Base-by-base conservation (phyloP, 371 early-diverging fungal genomes). In the Actinomucor elegans region DNA sequence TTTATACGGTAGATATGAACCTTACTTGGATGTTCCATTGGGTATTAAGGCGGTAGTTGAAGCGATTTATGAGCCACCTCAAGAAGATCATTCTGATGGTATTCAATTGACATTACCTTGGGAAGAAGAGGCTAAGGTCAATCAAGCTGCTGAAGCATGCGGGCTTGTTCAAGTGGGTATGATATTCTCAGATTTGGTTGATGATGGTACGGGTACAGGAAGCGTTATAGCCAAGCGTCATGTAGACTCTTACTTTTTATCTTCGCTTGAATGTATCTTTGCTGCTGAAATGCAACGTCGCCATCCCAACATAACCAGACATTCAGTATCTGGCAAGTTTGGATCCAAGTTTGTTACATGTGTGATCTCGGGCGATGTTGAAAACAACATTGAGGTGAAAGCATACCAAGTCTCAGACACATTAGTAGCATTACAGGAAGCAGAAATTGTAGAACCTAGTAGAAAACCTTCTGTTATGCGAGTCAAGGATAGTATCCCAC, bases 31-130 rank as follows among this genome's bases (percentile, higher is more conserved):
- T 42, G 96, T 99, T 1, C 98, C 98, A 1, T 76, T 98, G 40
- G 99, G 99, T 12, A 85, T 96, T 51, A 99, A 98, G 67, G 98
- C 98, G 0, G 94, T 99, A 8, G 99, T 99, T 0, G 91, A 91
- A 59, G 92, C 90, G 0, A 93, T 98, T 44, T 97, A 95, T 59
- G 98, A 98, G 65, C 97, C 98, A 8, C 87, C 91, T 24, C 99
- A 99, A 65, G 82, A 86, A 14, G 81, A 80, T 64, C 90, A 87
- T 51, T 72, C 82, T 20, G 96, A 98, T 55, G 94, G 96, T 1
- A 68, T 99, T 48, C 84, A 84, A 37, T 64, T 99, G 1, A 66
- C 60, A 7, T 35, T 79, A 11, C 83, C 75, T 27, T 78, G 72
- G 61, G 79, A 73, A 18, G 71, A 79, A n/a, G 88, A 86, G 45